These are phyloP conservation scores for Raphanus raphanistrum DNA, from an alignment of 345 rosid species.

Conservation along the genomic window DNA sequence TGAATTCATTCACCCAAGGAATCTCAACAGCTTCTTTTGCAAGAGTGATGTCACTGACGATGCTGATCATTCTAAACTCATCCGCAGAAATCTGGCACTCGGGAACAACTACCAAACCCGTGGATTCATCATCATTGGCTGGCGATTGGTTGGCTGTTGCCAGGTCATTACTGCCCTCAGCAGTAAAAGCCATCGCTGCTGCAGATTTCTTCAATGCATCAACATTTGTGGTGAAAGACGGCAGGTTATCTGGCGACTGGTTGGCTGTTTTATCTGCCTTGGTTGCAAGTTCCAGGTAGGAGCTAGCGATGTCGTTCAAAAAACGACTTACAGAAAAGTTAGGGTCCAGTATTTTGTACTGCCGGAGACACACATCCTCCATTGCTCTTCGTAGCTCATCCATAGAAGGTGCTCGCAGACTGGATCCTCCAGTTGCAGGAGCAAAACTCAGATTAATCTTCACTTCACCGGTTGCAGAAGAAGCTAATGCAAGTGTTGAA, in stretches of 20 bases:
- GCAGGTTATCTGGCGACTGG: constrained; percentile 57
- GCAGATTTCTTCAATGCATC: constrained; percentile 54
- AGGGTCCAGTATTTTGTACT: constrained; percentile 75
- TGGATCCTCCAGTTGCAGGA: constrained; percentile 55
- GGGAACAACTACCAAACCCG: constrained; percentile 20
- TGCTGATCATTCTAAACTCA: constrained; percentile 51
- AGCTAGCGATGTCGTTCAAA: constrained; percentile 78
- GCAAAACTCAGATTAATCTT: constrained; percentile 72
- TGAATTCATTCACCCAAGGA: constrained; percentile 78
- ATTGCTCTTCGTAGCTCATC: constrained; percentile 68
- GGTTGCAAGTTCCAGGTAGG: constrained; percentile 70
- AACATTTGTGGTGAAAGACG: constrained; percentile 43
- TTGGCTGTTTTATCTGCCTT: constrained; percentile 55
- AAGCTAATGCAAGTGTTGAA: constrained; percentile 59
- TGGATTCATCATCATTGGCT: constrained; percentile 39
- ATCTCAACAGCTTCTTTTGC: constrained; percentile 73
- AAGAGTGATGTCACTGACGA: constrained; percentile 56
- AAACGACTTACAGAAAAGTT: constrained; percentile 64
- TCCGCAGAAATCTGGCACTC: constrained; percentile 50
- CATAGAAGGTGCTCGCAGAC: constrained; percentile 59
- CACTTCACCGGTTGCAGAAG: constrained; percentile 80
- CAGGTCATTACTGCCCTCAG: constrained; percentile 40
- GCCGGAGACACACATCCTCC: constrained; percentile 73
- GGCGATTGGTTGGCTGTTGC: constrained; percentile 58
- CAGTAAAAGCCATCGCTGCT: constrained; percentile 29